A percentile compares a stretch with the other conserved stretches of the same genome.
Evolutionary conservation across 2,329 filamentous ascomycete genomes (phyloP).

Genomic region (Ophiostoma ips): DNA sequence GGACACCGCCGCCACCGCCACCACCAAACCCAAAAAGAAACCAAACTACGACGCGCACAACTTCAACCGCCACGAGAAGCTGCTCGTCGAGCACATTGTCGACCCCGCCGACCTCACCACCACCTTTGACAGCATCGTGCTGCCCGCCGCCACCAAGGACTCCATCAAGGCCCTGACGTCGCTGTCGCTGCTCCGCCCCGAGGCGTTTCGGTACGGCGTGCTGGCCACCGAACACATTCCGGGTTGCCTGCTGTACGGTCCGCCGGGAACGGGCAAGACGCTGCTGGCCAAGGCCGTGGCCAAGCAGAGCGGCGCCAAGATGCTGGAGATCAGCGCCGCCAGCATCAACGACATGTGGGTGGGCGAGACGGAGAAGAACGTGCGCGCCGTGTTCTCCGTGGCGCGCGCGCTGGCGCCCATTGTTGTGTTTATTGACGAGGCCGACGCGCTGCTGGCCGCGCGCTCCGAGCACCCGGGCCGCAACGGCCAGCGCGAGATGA

Average conservation of each 20-base stretch:
- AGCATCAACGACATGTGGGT: constrained; percentile 95
- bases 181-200: constrained; percentile 71
- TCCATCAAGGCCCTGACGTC: constrained; percentile 81
- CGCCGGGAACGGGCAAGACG: constrained; percentile 67
- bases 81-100: constrained; percentile 46
- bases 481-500: constrained; percentile 68
- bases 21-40: too few species aligned
- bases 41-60: neutral
- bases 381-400: constrained; percentile 78
- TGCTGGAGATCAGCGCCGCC: constrained; percentile 80
- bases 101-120: constrained; percentile 70
- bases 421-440: constrained; percentile 94
- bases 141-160: constrained; percentile 67
- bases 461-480: constrained; percentile 53
- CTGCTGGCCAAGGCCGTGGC: constrained; percentile 55
- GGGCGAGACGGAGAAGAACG: constrained; percentile 91
- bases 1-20: neutral
- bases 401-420: constrained; percentile 85
- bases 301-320: constrained; percentile 53
- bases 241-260: constrained; percentile 76
- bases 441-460: constrained; percentile 78
- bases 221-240: constrained; percentile 83
- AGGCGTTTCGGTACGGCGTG: constrained; percentile 93
- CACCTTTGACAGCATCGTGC: constrained; percentile 79
- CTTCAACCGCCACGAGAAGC: neutral